Base-by-base conservation (phyloP, 192 early-diverging fungal species). In the Coemansia sp. region DNA sequence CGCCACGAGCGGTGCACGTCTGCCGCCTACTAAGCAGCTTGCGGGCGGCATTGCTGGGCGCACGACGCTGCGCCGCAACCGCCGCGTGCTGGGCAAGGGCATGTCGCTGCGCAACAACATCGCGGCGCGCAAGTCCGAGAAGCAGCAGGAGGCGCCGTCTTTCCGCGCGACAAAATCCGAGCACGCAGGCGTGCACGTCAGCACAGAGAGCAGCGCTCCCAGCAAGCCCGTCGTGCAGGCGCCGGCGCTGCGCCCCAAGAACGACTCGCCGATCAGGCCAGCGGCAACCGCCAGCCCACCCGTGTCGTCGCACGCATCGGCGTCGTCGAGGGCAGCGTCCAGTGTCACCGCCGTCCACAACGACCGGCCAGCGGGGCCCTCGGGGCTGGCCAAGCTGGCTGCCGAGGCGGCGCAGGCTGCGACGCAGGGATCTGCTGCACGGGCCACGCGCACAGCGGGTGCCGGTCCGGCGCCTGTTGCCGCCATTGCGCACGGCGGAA, bases 371-470 rank as follows among this genome's bases (percentile, higher is more conserved):
- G 27, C 57, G 26, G 19, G 20, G 5, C 7, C 20, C n/a, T 50
- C 49, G 3, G 72, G 72, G 14, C 60, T 75, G 28, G 72, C 72
- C 40, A 51, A 37, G 43, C 47, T 67, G 25, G 71, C 71, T 9
- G 36, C 42, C 19, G 50, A 67, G 3, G 72, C 72, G 2, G 57
- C 53, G 9, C 53, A 44, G 17, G 55, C 46, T 7, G 50, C 50
- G 4, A 23, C 34, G 30, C 53, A 37, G 32, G 37, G 46, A 24
- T 9, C 55, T 14, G 24, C 20, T 17, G 36, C 15, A 14, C 55
- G 56, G 32, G 9, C 39, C 40, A 22, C 44, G 32, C 43, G 23
- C 14, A 20, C 42, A n/a, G 34, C 9, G 43, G 53, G 20, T 4
- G 43, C 32, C n/a, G n/a, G n/a, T n/a, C n/a, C n/a, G n/a, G n/a